Evolutionary conservation across 2,329 filamentous ascomycete species (phyloP).

Genomic region (Claviceps spartinae): DNA sequence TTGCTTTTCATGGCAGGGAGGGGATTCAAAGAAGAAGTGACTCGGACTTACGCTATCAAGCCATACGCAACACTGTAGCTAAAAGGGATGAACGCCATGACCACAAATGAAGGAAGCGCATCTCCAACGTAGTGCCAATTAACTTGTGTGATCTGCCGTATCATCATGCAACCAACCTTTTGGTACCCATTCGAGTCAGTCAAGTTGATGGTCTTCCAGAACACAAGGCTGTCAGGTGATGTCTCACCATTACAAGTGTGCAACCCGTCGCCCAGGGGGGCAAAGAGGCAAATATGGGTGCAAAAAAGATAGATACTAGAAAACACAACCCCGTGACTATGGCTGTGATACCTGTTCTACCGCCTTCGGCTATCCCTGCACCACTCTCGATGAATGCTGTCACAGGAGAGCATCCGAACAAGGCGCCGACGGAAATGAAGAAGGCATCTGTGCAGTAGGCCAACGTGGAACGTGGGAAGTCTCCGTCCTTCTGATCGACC

Average conservation of each 20-base stretch:
- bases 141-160: slow-evolving; percentile 58
- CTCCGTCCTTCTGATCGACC: slow-evolving; percentile 52
- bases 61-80: slow-evolving; percentile 70
- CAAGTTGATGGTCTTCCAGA: neutral
- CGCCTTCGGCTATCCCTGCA: slow-evolving; percentile 63
- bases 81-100: slow-evolving; percentile 63
- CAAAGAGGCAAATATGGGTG: slow-evolving; percentile 63
- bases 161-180: slow-evolving; percentile 64
- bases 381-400: slow-evolving; percentile 66
- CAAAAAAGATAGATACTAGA: slow-evolving; percentile 59
- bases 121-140: slow-evolving; percentile 70
- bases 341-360: slow-evolving; percentile 58
- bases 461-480: slow-evolving; percentile 74
- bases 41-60: slow-evolving; percentile 49
- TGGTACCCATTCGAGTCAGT: neutral
- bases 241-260: slow-evolving; percentile 48
- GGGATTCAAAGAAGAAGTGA: too few relatives aligned
- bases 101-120: slow-evolving; percentile 61
- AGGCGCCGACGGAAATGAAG: slow-evolving; percentile 55
- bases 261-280: slow-evolving; percentile 68
- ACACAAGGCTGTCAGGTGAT: neutral
- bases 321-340: slow-evolving; percentile 58
- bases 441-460: slow-evolving; percentile 63
- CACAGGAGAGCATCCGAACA: slow-evolving; percentile 57
- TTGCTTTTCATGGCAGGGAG: neutral